These are phyloP conservation scores for Hirsutella thompsonii DNA, from an alignment of 2,329 filamentous ascomycete species.

Conservation along the genomic window DNA sequence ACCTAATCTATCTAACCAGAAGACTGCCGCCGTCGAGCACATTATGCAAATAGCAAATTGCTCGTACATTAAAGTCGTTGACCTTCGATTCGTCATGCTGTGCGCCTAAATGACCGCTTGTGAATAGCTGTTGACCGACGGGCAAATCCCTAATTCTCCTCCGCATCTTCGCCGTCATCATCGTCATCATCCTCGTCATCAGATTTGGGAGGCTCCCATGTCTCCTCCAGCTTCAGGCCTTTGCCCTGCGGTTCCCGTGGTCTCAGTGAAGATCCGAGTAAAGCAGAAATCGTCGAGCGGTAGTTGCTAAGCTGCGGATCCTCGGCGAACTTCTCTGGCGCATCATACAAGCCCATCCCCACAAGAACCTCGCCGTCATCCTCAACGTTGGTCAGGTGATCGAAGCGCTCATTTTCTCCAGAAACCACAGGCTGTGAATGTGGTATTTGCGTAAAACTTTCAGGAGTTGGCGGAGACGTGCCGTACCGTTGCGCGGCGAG, in stretches of 20 bases:
- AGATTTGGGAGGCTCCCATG: constrained; percentile 57
- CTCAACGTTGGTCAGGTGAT: constrained; percentile 35
- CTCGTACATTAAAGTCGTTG: no score
- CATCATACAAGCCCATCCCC: constrained; percentile 73
- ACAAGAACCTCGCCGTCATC: constrained; percentile 61
- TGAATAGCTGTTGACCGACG: no score
- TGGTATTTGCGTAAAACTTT: constrained; percentile 41
- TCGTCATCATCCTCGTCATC: constrained; percentile 44
- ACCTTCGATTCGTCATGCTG: no score
- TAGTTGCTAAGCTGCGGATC: constrained; percentile 41
- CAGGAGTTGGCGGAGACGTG: constrained; percentile 46
- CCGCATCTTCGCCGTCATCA: constrained; percentile 27
- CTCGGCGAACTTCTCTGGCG: constrained; percentile 43
- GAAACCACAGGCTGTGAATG: constrained; percentile 32
- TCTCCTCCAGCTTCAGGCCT: constrained; percentile 70
- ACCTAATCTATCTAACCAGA: no score
- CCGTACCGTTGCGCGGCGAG: constrained; percentile 31
- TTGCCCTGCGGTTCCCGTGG: constrained; percentile 44
- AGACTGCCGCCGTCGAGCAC: no score
- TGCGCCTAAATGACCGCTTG: no score
- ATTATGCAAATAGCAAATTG: no score
- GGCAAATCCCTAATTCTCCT: no score
- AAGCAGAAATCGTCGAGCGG: constrained; percentile 37
- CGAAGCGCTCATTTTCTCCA: constrained; percentile 36
- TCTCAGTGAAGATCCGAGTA: constrained; percentile 38